Conservation (phyloP, 139 green algal species). For the Chara braunii region DNA sequence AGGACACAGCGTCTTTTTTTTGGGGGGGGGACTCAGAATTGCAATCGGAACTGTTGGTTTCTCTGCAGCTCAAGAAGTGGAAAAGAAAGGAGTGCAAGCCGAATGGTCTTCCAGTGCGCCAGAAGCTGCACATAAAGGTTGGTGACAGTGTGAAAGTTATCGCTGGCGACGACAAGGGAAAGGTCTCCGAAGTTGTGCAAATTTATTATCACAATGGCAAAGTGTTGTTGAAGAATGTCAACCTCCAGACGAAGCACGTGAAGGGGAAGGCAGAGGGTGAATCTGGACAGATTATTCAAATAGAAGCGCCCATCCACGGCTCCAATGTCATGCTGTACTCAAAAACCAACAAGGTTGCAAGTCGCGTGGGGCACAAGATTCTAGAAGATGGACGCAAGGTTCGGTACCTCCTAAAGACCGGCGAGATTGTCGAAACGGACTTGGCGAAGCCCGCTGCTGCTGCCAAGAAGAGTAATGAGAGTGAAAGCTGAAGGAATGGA, state of each 20-base stretch:
- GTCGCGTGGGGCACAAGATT: conserved; percentile 65
- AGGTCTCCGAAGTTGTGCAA: conserved; percentile 67
- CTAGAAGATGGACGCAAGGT: conserved; percentile 48
- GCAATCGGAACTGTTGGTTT: too few relatives aligned
- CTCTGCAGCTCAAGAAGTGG: conserved; percentile 33
- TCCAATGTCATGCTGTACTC: conserved; percentile 94
- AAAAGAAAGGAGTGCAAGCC: conserved; percentile 34
- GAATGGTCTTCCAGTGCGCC: conserved; percentile 23
- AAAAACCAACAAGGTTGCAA: conserved; percentile 53
- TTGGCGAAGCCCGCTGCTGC: neutral
- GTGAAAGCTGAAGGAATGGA: neutral
- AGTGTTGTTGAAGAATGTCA: conserved; percentile 84
- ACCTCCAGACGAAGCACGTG: conserved; percentile 84
- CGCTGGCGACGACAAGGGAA: conserved; percentile 85
- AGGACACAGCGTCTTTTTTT: too few relatives aligned
- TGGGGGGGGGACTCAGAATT: too few relatives aligned
- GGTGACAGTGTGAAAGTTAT: conserved; percentile 60
- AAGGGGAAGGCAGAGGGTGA: conserved; percentile 70
- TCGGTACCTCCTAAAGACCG: conserved; percentile 37
- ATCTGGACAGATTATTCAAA: conserved; percentile 62
- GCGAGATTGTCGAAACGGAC: conserved; percentile 28
- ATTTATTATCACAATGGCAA: conserved; percentile 65
- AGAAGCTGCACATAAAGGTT: conserved; percentile 38
- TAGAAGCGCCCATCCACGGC: conserved; percentile 85
- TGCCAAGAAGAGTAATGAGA: conserved; percentile 7